Conservation (phyloP, 2,329 filamentous ascomycete species). For the Apiospora hydei region DNA sequence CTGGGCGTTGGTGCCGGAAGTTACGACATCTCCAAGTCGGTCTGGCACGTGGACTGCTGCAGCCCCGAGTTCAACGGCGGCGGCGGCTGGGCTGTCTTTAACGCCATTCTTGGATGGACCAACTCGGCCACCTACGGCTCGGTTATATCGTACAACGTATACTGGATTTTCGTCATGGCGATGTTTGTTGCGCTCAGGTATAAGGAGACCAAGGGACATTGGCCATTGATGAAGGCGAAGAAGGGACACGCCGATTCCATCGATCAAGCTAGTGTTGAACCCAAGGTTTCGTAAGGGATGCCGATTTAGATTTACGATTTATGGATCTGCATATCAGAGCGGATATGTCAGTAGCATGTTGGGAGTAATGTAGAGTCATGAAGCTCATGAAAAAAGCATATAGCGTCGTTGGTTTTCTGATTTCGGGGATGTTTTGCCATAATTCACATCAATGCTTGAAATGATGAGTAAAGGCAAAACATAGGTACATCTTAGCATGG, state of each 20-base stretch:
- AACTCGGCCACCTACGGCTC: slow-evolving; percentile 90
- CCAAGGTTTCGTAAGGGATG: background rate
- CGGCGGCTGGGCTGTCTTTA: slow-evolving; percentile 87
- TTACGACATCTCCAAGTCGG: slow-evolving; percentile 78
- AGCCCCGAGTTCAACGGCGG: slow-evolving; percentile 75
- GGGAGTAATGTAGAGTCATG: background rate
- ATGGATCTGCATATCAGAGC: background rate
- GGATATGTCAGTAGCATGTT: background rate
- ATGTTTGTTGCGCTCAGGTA: slow-evolving; percentile 71
- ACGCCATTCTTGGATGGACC: slow-evolving; percentile 84
- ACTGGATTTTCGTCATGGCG: slow-evolving; percentile 78
- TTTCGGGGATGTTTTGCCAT: background rate
- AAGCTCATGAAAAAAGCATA: background rate
- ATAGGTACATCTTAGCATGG: no score
- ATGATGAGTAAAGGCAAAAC: background rate
- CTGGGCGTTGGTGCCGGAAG: slow-evolving; percentile 70
- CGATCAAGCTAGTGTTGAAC: background rate
- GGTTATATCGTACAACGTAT: slow-evolving; percentile 85
- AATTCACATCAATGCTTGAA: background rate
- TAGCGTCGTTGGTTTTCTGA: background rate
- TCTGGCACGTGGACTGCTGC: slow-evolving; percentile 89
- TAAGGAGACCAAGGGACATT: slow-evolving; percentile 65
- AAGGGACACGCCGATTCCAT: background rate
- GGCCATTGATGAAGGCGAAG: slow-evolving; percentile 48
- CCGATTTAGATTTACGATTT: background rate